Conservation (phyloP, 768 basidiomycete genomes). For the Leccinum boreale region DNA sequence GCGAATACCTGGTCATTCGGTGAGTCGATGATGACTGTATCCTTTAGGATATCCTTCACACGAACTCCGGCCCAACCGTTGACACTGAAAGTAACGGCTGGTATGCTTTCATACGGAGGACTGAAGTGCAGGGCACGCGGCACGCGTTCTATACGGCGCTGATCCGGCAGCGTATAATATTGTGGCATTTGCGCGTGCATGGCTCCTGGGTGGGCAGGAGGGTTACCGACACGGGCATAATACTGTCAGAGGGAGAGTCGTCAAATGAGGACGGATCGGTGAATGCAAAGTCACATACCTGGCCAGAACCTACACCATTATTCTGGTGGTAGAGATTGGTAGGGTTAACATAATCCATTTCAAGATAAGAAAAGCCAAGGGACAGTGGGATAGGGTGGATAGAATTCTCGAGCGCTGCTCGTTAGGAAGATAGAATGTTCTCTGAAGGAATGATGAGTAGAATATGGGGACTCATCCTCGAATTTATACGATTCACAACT, state of each 20-base stretch:
- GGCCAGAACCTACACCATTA: not conserved
- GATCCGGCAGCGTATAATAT: not conserved
- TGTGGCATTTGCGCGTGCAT: slow-evolving; percentile 1
- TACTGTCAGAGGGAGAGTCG: not conserved
- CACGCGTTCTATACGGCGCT: slow-evolving; percentile 2
- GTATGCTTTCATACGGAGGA: not conserved
- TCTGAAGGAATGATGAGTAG: not conserved
- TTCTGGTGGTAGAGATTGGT: not conserved
- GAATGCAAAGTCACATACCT: not conserved
- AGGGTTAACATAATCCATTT: not conserved
- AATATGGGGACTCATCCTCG: not conserved
- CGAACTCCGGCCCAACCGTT: slow-evolving; percentile 1
- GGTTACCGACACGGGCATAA: not conserved
- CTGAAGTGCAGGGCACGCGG: not conserved
- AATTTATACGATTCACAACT: not conserved
- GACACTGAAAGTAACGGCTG: not conserved
- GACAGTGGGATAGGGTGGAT: not conserved
- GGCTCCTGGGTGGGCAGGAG: not conserved
- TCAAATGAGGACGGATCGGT: not conserved
- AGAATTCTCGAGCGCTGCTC: not conserved
- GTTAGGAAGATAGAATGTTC: not conserved
- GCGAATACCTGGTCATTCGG: not conserved
- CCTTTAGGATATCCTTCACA: slow-evolving; percentile 1
- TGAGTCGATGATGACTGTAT: not conserved
- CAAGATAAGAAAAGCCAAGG: not conserved